These are phyloP conservation scores for Nectriaceae sp. DNA, from an alignment of 2,329 filamentous ascomycete species.

Conservation along the genomic window DNA sequence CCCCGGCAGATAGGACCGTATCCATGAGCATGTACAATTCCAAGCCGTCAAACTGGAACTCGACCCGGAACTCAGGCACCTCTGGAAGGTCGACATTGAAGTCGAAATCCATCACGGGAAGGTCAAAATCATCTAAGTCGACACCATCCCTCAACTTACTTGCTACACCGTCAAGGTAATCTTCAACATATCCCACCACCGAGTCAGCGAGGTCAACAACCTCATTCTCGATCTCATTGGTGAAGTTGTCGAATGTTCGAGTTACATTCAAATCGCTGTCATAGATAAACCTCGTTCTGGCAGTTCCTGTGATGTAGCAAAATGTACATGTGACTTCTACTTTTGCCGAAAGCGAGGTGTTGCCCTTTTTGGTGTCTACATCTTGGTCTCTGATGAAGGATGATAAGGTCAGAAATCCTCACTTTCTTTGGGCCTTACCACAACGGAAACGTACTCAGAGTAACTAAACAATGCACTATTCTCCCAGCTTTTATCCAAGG, in stretches of 20 bases:
- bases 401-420: background rate
- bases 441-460: slow-evolving; percentile 1
- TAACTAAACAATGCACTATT: slow-evolving; percentile 8
- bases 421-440: background rate
- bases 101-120: slow-evolving; percentile 9
- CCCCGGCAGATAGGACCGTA: slow-evolving; percentile 12
- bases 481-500: slow-evolving; percentile 9
- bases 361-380: slow-evolving; percentile 4
- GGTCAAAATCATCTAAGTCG: slow-evolving; percentile 12
- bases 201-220: slow-evolving; percentile 31
- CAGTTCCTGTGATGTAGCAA: slow-evolving; percentile 15
- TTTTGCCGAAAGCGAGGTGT: slow-evolving; percentile 2
- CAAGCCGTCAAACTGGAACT: slow-evolving; percentile 15
- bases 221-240: slow-evolving; percentile 1
- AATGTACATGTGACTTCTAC: slow-evolving; percentile 20
- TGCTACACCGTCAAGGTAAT: slow-evolving; percentile 6
- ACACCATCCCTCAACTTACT: slow-evolving; percentile 6
- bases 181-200: slow-evolving; percentile 8
- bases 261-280: slow-evolving; percentile 5
- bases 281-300: slow-evolving; percentile 8
- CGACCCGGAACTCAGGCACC: slow-evolving; percentile 12
- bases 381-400: slow-evolving; percentile 2
- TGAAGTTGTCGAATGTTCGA: slow-evolving; percentile 8
- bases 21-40: slow-evolving; percentile 18
- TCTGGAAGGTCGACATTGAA: slow-evolving; percentile 12